These are phyloP conservation scores for Fusarium proliferatum DNA, from an alignment of 2,329 filamentous ascomycete species.

Conservation along the genomic window DNA sequence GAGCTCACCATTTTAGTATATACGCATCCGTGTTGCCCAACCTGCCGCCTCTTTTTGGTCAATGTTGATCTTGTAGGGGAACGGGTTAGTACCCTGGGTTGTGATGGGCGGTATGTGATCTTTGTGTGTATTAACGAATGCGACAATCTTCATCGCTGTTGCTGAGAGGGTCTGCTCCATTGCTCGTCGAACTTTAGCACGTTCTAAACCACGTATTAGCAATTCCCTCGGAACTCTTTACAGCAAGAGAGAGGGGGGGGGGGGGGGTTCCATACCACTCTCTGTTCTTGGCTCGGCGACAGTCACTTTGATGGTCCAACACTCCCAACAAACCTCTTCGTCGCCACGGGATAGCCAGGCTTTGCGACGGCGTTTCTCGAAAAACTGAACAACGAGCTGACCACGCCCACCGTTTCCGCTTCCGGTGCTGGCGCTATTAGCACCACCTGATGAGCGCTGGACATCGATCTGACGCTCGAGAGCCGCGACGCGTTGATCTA, in stretches of 20 bases:
- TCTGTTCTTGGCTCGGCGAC: constrained; percentile 90
- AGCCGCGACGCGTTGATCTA: constrained; percentile 85
- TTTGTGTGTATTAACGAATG: constrained; percentile 87
- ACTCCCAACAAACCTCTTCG: constrained; percentile 97
- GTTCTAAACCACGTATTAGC: constrained; percentile 65
- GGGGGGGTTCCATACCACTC: constrained; percentile 73
- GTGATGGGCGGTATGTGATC: constrained; percentile 98
- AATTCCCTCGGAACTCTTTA: neutral
- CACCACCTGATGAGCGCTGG: constrained; percentile 57
- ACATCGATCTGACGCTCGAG: constrained; percentile 82
- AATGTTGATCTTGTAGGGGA: constrained; percentile 92
- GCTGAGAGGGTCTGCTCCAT: constrained; percentile 92
- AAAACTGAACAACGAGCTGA: constrained; percentile 89
- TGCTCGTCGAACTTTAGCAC: constrained; percentile 86
- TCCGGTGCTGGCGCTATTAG: constrained; percentile 13
- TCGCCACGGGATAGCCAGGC: constrained; percentile 82
- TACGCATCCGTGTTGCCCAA: constrained; percentile 83
- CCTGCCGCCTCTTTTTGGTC: constrained; percentile 80
- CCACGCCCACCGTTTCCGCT: constrained; percentile 70
- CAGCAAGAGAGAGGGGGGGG: neutral
- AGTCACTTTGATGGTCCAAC: constrained; percentile 94
- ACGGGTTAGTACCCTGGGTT: constrained; percentile 92
- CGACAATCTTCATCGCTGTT: constrained; percentile 89
- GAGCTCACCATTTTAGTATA: constrained; percentile 62
- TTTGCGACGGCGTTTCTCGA: constrained; percentile 89